Base-by-base conservation (phyloP, 2,329 filamentous ascomycete species). In the Capronia americana region DNA sequence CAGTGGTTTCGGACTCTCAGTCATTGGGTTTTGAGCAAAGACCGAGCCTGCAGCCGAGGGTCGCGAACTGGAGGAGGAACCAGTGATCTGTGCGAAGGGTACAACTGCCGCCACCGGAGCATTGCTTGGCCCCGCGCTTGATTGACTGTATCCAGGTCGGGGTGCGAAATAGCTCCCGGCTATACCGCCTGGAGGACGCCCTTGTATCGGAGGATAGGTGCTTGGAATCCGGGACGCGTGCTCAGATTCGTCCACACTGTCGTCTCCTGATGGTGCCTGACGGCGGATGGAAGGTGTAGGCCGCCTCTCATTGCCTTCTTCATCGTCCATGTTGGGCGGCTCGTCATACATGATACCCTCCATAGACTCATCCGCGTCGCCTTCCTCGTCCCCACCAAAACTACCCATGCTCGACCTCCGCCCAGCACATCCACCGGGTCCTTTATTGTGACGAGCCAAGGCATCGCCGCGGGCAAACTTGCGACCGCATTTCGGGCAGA, bases 401-500 rank as follows among this genome's bases (percentile, higher is more conserved):
- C 90, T 90, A 51, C 90, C 90, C 85, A 93, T 89, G 74, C 93
- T 97, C 46, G 92, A 89, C 70, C 95, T 86, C 64, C 95, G 88
- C 64, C 95, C 95, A 12, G 96, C 95, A 79, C 95, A 99, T 56
- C 95, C 95, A 61, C 95, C 95, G 61, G 93, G 91, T 38, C 95
- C 95, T 79, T 98, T 98, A 76, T 92, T 96, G 77, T 99, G 95
- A 67, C 95, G 88, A 53, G 95, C 95, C 61, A 99, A 81, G 28
- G 95, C 95, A 83, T 99, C 95, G 12, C 95, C 95, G 71, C 95
- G 90, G 53, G 95, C 95, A 80, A 99, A 99, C 72, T 93, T 92
- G 68, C 95, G 88, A 71, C 96, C 92, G 77, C 95, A 99, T 77
- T 96, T 97, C 48, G 92, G 91, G 75, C 95, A 99, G 10, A 95